A percentile compares a stretch with the other conserved stretches of the same genome.
Evolutionary conservation across 495 filamentous ascomycete genomes (phyloP).

Genomic region (Halenospora varia): DNA sequence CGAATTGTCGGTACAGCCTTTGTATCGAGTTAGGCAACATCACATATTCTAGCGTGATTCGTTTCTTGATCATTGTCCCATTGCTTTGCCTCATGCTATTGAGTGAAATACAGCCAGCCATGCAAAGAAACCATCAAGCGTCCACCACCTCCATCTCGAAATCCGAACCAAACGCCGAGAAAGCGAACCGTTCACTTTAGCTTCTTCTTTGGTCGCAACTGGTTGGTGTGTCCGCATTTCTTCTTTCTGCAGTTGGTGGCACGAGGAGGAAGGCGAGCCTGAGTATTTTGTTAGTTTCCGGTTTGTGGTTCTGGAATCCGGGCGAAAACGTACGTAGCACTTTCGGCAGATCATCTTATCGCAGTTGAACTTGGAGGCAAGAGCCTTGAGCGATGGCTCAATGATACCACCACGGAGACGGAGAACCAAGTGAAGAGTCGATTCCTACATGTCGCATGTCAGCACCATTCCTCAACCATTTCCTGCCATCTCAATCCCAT

Average conservation of each 20-base stretch:
- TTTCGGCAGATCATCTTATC: conserved; percentile 99
- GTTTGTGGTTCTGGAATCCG: background rate
- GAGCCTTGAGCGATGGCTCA: conserved; percentile 96
- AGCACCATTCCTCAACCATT: conserved; percentile 10
- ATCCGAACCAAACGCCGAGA: conserved; percentile 23
- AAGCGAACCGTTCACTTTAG: conserved; percentile 67
- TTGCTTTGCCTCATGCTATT: conserved; percentile 23
- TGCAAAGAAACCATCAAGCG: conserved; percentile 24
- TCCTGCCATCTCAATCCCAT: conserved; percentile 4
- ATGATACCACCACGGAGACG: conserved; percentile 99
- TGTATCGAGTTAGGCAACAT: no score
- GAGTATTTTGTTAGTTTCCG: conserved; percentile 8
- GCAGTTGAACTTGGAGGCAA: conserved; percentile 99
- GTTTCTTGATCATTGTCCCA: conserved; percentile 16
- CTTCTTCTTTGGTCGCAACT: conserved; percentile 99
- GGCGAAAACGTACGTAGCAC: conserved; percentile 76
- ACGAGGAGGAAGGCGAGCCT: conserved; percentile 95
- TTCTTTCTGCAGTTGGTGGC: conserved; percentile 99
- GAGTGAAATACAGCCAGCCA: conserved; percentile 23
- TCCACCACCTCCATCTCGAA: background rate
- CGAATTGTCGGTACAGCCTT: no score
- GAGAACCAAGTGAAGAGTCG: conserved; percentile 97
- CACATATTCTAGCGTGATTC: no score
- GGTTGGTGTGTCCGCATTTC: conserved; percentile 99
- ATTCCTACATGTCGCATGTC: conserved; percentile 60